Base-by-base conservation (phyloP, 73 alveolate species). In the Paramecium bursaria region DNA sequence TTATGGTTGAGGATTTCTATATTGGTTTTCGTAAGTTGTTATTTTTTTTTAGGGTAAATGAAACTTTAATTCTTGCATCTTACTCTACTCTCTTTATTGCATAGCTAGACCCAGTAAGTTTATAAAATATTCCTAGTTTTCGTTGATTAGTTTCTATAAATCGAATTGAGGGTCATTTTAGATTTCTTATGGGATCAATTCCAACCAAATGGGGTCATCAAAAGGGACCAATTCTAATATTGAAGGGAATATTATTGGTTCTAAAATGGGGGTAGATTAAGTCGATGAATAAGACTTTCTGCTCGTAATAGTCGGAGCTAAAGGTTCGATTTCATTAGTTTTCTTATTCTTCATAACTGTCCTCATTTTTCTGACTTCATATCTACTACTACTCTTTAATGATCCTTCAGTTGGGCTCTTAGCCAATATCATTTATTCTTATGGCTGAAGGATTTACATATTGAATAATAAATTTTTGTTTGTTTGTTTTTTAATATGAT, bases 201-300 rank as follows among this genome's bases (percentile, higher is more conserved):
- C 82, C 27, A 67, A 19, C 82, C 82, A 67, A 31, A 67, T 35
- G 4, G 82, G 82, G 44, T 67, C 82, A 67, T 67, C 82, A 1
- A 67, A 17, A 10, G 82, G 82, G 3, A 67, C 60, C 3, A 39
- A n/a, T 39, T 67, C 82, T 39, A 67, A 57, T 15, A 57, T 11
- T 26, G 31, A 11, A 26, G 49, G n/a, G n/a, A n/a, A n/a, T n/a
- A n/a, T n/a, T n/a, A n/a, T 57, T 29, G 76, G 49, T 39, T 39
- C 5, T 39, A 11, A 39, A 39, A 11, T 39, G 49, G 49, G 5
- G 5, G 11, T 39, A 5, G 49, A 39, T 7, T 5, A 11, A 39
- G 49, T 39, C 11, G 5, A 11, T 39, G 5, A 39, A 7, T 5
- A 39, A 39, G 5, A 39, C 21, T 21, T 30, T 6, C 60, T 35